Base-by-base conservation (phyloP, 257 asterid genomes). In the Buddleja alternifolia region DNA sequence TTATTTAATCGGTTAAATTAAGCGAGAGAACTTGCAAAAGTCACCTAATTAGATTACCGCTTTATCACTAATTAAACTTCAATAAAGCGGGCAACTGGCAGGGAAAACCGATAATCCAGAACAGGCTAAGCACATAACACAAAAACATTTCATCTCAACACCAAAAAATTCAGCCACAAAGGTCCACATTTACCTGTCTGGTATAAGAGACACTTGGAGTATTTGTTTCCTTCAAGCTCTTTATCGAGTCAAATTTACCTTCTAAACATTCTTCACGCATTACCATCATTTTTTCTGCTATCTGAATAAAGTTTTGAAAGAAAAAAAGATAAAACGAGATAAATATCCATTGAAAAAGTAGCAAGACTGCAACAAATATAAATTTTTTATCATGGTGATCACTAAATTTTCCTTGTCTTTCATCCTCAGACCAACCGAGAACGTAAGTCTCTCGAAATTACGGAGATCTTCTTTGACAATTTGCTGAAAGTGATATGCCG, bases 261-360 rank as follows among this genome's bases (percentile, higher is more conserved):
- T 80, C 86, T 69, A 67, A 63, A 66, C 97, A 88, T 61, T 85
- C 89, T 74, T 86, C 92, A 58, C 77, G 92, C 92, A 88, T 90
- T 24, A 73, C 60, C 96, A 88, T 84, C 78, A 88, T 17, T 29
- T 83, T 80, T 72, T 75, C 76, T 32, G 92, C 90, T 11, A 90
- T 70, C 94, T 89, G 69, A 23, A 46, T 23, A 47, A 52, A 20
- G 34, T 7, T 52, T 52, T 55, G 52, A 32, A 42, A 24, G 60
- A 40, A 53, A 36, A 71, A 47, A 59, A 47, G 41, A 24, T 15
- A 16, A 37, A 48, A 14, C 37, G 4, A 25, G 44, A 44, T 10
- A 44, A 23, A 56, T 25, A 39, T 14, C 14, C 5, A 44, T 11
- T 14, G 25, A 24, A 19, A n/a, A 34, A 36, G 10, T 24, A 48